phyloP scores from a whole-genome alignment of 352 stramenopile species.

The Globisporangium nodosum region DNA sequence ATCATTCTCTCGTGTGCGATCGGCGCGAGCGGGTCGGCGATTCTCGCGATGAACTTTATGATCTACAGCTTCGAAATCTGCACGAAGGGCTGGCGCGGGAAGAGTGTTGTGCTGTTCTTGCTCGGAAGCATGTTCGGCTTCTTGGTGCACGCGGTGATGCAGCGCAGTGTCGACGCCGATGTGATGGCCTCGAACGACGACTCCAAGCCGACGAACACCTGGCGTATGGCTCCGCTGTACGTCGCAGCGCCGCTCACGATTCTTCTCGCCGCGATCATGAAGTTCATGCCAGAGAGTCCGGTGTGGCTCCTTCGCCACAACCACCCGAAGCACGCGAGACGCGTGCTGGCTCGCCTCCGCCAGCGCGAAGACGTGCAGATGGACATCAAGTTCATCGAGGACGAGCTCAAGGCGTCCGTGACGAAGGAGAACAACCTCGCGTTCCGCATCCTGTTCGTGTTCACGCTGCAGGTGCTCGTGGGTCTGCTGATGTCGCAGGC shows the following conservation, averaged over 20 bases:
- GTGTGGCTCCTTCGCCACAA: slow-evolving; percentile 65
- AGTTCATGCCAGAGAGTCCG: slow-evolving; percentile 75
- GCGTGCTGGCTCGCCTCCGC: slow-evolving; percentile 51
- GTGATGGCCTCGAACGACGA: slow-evolving; percentile 27
- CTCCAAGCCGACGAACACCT: slow-evolving; percentile 41
- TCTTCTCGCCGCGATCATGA: slow-evolving; percentile 42
- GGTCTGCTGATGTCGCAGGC: slow-evolving; percentile 64
- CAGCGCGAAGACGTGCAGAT: slow-evolving; percentile 64
- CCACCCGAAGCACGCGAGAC: slow-evolving; percentile 44
- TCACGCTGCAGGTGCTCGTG: slow-evolving; percentile 52
- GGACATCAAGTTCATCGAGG: slow-evolving; percentile 50
- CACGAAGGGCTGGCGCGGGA: slow-evolving; percentile 82
- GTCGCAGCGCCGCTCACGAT: slow-evolving; percentile 54
- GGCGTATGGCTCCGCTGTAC: slow-evolving; percentile 60
- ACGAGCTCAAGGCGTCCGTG: slow-evolving; percentile 44
- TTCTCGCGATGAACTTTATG: slow-evolving; percentile 70
- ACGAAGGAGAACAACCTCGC: slow-evolving; percentile 38
- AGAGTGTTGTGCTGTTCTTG: slow-evolving; percentile 77
- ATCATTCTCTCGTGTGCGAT: slow-evolving; percentile 52
- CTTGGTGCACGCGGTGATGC: slow-evolving; percentile 54
- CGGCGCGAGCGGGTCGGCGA: slow-evolving; percentile 48
- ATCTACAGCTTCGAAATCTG: slow-evolving; percentile 85
- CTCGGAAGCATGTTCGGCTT: slow-evolving; percentile 69
- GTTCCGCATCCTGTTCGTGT: slow-evolving; percentile 62
- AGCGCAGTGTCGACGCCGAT: slow-evolving; percentile 43